Conservation (phyloP, 2,329 filamentous ascomycete genomes). For the Aureobasidium sp. region DNA sequence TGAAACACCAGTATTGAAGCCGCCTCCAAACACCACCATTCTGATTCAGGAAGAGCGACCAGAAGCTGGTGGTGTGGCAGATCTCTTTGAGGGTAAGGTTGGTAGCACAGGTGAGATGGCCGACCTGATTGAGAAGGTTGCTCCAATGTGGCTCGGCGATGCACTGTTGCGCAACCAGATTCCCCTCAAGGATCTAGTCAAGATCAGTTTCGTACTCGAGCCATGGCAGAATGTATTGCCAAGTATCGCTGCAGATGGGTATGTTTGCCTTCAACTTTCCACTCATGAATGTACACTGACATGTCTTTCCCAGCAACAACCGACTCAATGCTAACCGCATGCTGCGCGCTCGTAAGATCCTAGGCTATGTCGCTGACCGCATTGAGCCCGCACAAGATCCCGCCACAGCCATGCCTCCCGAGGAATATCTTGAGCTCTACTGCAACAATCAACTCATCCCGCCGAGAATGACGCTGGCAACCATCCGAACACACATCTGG, state of each 20-base stretch:
- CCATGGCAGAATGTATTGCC: slow-evolving; percentile 62
- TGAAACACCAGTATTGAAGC: slow-evolving; percentile 68
- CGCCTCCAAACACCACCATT: slow-evolving; percentile 55
- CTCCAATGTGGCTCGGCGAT: slow-evolving; percentile 87
- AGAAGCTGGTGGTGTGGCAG: slow-evolving; percentile 58
- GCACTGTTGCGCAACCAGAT: slow-evolving; percentile 73
- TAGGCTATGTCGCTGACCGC: slow-evolving; percentile 83
- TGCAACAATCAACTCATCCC: slow-evolving; percentile 59
- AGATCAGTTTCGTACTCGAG: slow-evolving; percentile 88
- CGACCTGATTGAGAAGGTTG: slow-evolving; percentile 75
- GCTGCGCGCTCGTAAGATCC: slow-evolving; percentile 89
- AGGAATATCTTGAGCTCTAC: slow-evolving; percentile 91
- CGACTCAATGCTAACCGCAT: slow-evolving; percentile 94
- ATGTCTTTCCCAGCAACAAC: slow-evolving; percentile 52
- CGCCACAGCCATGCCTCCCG: slow-evolving; percentile 51
- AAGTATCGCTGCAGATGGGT: slow-evolving; percentile 64
- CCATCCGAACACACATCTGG: slow-evolving; percentile 86
- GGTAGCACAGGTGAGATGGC: slow-evolving; percentile 66
- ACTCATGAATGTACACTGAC: slow-evolving; percentile 11
- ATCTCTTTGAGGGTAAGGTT: slow-evolving; percentile 86
- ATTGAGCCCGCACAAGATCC: slow-evolving; percentile 60
- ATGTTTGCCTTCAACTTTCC: slow-evolving; percentile 24
- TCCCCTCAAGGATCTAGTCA: slow-evolving; percentile 82
- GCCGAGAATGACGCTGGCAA: slow-evolving; percentile 85
- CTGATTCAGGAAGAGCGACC: slow-evolving; percentile 58